Conservation (phyloP, 2,329 filamentous ascomycete genomes). For the Xylariaceae sp. region DNA sequence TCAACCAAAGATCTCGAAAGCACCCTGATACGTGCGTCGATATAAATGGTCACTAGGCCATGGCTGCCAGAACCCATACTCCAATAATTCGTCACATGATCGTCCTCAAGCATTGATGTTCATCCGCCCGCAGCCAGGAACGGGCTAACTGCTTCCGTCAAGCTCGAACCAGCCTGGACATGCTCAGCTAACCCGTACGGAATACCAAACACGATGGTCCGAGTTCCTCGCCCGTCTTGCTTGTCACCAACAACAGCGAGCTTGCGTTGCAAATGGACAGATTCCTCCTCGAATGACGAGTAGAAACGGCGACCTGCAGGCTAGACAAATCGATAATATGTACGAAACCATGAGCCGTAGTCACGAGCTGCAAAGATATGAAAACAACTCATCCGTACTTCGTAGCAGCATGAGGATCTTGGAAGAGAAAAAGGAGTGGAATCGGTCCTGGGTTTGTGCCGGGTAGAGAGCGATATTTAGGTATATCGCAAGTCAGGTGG, state of each 20-base stretch:
- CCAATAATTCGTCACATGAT: conserved; percentile 15
- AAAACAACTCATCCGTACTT: background rate
- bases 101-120: background rate
- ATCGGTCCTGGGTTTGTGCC: no score
- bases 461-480: no score
- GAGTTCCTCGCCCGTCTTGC: background rate
- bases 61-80: conserved; percentile 1
- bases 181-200: conserved; percentile 2
- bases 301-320: background rate
- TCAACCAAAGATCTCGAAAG: background rate
- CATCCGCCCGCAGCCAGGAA: conserved; percentile 1
- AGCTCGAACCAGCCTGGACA: conserved; percentile 2
- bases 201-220: background rate
- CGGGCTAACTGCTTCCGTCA: conserved; percentile 1
- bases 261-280: background rate
- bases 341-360: no score
- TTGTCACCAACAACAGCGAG: background rate
- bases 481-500: no score
- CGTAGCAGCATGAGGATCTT: background rate
- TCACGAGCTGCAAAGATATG: no score
- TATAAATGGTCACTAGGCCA: conserved; percentile 6
- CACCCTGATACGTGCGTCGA: conserved; percentile 2
- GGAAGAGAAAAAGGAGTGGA: background rate
- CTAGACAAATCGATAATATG: no score
- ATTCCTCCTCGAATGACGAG: background rate